Base-by-base conservation (phyloP, 2,329 filamentous ascomycete species). In the Ambrosiella cleistominuta region DNA sequence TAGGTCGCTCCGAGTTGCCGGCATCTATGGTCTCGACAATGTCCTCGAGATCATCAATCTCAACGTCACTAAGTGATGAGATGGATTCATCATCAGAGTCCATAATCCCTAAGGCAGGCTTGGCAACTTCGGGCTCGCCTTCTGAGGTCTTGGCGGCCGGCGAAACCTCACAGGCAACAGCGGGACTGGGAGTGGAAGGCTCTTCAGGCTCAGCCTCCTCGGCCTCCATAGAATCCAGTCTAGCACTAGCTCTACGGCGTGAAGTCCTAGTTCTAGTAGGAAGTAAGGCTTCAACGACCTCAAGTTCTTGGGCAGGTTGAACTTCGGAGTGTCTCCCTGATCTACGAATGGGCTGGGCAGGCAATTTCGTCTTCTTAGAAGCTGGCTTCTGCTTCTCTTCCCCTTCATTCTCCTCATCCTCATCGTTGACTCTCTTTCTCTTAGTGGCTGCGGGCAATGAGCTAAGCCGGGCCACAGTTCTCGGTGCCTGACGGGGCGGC, bases 401-500 rank as follows among this genome's bases (percentile, higher is more conserved):
- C 12, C 49, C 11, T 19, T 52, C 49, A 13, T 52, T 13, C 6
- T 36, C 51, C 9, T 53, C 35, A 39, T 36, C 51, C 9, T 53
- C 51, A n/a, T 53, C 51, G 13, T 15, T n/a, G 1, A 35, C n/a
- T 44, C 36, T 49, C 39, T 54, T 60, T 42, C 51, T 27, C 39
- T 55, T 60, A 36, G 49, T 15, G 3, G 49, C 50, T 36, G 54
- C 57, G 37, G 27, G 27, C 27, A 27, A 5, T 27, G 44, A 47
- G n/a, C 9, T 15, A 47, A 42, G 11, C 11, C 42, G 51, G 15
- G 54, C 12, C 36, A 54, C 54, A 35, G 54, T 61, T 61, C 62
- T 50, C 17, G 45, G 17, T 53, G 66, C 64, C 54, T 58, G 58
- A 19, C 17, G 27, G 6, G 39, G 53, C 12, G n/a, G 37, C 53